Conservation (phyloP, 2,329 filamentous ascomycete species). For the Exophiala sp. region DNA sequence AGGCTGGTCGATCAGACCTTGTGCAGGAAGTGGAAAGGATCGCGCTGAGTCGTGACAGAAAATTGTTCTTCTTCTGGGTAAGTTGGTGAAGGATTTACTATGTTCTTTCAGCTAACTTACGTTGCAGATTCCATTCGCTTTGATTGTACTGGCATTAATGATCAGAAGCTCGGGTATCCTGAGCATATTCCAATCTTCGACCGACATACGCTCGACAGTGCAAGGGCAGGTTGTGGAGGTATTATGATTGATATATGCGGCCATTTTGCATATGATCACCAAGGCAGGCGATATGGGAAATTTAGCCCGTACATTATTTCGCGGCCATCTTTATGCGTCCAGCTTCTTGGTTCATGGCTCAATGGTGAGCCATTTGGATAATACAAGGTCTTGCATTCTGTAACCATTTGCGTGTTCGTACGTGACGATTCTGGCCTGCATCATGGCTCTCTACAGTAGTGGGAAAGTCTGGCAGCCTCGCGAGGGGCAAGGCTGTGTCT, state of each 20-base stretch:
- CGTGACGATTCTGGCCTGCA: too few species aligned
- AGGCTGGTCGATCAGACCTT: neutral
- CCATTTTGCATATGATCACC: neutral
- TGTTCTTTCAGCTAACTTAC: slow-evolving; percentile 24
- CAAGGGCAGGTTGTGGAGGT: slow-evolving; percentile 9
- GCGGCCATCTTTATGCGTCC: too few species aligned
- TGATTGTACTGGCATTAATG: slow-evolving; percentile 46
- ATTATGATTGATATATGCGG: slow-evolving; percentile 1
- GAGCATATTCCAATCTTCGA: slow-evolving; percentile 9
- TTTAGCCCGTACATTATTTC: neutral
- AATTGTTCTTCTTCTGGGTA: slow-evolving; percentile 55
- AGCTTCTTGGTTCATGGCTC: too few species aligned
- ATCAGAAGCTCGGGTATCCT: slow-evolving; percentile 34
- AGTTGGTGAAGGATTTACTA: slow-evolving; percentile 26
- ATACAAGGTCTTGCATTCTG: too few species aligned
- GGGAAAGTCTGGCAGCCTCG: too few species aligned
- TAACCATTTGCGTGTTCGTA: too few species aligned
- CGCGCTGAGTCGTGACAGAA: slow-evolving; percentile 43
- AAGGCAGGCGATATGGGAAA: neutral
- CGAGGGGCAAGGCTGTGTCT: too few species aligned
- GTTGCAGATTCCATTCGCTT: slow-evolving; percentile 45
- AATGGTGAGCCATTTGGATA: too few species aligned
- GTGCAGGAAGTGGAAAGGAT: slow-evolving; percentile 42
- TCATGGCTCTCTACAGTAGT: too few species aligned
- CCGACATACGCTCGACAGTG: neutral